Conservation (phyloP, 2,329 filamentous ascomycete species). For the Aspergillus latus region DNA sequence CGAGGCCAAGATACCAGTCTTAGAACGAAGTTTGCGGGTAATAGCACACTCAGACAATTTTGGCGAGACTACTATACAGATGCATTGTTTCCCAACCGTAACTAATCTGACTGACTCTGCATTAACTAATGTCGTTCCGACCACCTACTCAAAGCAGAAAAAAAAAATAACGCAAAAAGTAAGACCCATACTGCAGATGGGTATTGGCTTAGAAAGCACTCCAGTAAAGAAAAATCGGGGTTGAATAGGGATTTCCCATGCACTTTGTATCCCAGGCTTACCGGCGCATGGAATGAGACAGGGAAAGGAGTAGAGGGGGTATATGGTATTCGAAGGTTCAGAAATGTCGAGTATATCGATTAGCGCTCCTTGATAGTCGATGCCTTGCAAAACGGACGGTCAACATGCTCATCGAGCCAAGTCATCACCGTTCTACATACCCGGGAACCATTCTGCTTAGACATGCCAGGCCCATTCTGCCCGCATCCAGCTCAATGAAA, state of each 20-base stretch:
- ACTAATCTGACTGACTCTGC: slow-evolving; percentile 9
- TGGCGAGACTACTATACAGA: slow-evolving; percentile 10
- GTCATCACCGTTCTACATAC: neutral
- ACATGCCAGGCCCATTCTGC: slow-evolving; percentile 2
- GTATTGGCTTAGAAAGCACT: slow-evolving; percentile 24
- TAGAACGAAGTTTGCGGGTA: neutral
- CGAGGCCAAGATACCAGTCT: neutral
- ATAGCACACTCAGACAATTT: neutral
- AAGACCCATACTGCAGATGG: slow-evolving; percentile 32
- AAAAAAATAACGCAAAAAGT: neutral
- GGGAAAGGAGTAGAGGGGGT: slow-evolving; percentile 21
- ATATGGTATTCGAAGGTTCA: slow-evolving; percentile 23
- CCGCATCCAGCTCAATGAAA: neutral
- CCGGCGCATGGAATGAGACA: slow-evolving; percentile 18
- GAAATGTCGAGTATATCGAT: slow-evolving; percentile 13
- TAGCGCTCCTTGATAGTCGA: slow-evolving; percentile 5
- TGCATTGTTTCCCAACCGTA: slow-evolving; percentile 14
- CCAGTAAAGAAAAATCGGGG: slow-evolving; percentile 13
- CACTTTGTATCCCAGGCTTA: slow-evolving; percentile 9
- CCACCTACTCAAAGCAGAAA: slow-evolving; percentile 13
- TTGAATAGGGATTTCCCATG: neutral
- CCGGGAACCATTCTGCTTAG: neutral
- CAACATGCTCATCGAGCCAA: neutral
- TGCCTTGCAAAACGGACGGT: neutral
- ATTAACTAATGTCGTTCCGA: slow-evolving; percentile 13